phyloP scores from a whole-genome alignment of 163 green algal species.

The Scenedesmus sp. region DNA sequence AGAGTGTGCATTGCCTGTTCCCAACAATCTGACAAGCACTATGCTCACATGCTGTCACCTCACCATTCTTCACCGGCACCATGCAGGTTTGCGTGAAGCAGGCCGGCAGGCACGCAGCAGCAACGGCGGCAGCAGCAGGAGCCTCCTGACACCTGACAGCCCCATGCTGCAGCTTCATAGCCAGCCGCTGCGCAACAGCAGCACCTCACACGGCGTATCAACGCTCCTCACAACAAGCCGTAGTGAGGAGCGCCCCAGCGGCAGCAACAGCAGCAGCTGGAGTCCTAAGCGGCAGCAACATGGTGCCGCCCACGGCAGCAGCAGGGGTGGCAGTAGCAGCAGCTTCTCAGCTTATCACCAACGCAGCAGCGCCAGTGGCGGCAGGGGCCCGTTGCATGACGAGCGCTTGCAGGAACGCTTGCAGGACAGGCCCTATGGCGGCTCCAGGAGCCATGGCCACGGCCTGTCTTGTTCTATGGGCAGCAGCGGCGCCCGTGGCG shows the following conservation, averaged over 20 bases:
- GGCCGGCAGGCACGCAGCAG: constrained; percentile 2
- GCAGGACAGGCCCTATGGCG: background rate
- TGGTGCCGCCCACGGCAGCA: background rate
- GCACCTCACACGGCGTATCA: background rate
- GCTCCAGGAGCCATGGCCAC: background rate
- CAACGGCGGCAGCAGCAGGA: background rate
- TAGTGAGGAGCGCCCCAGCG: background rate
- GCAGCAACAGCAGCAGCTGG: constrained; percentile 15
- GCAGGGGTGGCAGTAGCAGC: constrained; percentile 6
- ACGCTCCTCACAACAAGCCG: background rate
- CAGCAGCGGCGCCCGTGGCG: background rate
- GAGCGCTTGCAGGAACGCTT: constrained; percentile 10
- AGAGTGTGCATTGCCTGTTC: no score
- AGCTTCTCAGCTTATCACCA: background rate
- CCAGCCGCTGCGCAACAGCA: background rate
- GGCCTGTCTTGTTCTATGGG: background rate
- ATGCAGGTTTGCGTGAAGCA: background rate
- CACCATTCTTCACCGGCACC: background rate
- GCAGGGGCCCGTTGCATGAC: background rate
- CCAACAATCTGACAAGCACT: background rate
- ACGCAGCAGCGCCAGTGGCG: background rate
- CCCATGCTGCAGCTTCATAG: background rate
- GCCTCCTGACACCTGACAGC: background rate
- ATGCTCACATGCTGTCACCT: background rate
- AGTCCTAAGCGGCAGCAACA: constrained; percentile 2